Conservation (phyloP, 2,329 filamentous ascomycete genomes). For the Botryotinia calthae region DNA sequence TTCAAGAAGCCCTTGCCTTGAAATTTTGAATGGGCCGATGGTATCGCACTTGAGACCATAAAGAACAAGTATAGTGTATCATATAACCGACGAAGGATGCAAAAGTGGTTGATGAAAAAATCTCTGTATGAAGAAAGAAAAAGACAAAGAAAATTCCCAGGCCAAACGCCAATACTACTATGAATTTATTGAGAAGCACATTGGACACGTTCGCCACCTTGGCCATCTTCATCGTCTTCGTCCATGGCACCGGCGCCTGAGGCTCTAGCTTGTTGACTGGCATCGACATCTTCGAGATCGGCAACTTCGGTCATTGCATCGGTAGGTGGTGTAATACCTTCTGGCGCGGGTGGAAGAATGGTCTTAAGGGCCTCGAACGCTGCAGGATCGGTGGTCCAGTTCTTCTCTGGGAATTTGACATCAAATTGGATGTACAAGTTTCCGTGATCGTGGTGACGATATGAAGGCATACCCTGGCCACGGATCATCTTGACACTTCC, state of each 20-base stretch:
- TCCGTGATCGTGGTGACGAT: constrained; percentile 89
- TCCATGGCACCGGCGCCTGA: constrained; percentile 66
- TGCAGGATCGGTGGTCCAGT: constrained; percentile 62
- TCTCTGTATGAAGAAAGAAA: constrained; percentile 11
- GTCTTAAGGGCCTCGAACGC: constrained; percentile 78
- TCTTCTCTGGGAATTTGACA: constrained; percentile 90
- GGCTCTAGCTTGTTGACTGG: constrained; percentile 63
- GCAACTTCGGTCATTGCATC: constrained; percentile 93
- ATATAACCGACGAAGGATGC: constrained; percentile 21
- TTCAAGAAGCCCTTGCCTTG: neutral
- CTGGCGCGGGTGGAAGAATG: constrained; percentile 71
- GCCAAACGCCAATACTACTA: constrained; percentile 21
- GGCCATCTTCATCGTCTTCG: constrained; percentile 75
- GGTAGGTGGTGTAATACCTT: constrained; percentile 61
- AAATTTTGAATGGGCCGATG: neutral
- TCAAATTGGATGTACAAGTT: constrained; percentile 98
- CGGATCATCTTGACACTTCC: constrained; percentile 90
- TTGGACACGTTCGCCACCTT: constrained; percentile 77
- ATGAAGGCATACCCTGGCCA: constrained; percentile 96
- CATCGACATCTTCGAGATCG: constrained; percentile 80
- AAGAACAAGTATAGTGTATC: constrained; percentile 16
- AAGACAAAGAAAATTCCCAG: constrained; percentile 8
- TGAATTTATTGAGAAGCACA: constrained; percentile 74
- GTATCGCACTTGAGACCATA: constrained; percentile 7
- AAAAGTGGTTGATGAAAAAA: constrained; percentile 16